Conservation (phyloP, 768 basidiomycete genomes). For the Phallus indusiatus region DNA sequence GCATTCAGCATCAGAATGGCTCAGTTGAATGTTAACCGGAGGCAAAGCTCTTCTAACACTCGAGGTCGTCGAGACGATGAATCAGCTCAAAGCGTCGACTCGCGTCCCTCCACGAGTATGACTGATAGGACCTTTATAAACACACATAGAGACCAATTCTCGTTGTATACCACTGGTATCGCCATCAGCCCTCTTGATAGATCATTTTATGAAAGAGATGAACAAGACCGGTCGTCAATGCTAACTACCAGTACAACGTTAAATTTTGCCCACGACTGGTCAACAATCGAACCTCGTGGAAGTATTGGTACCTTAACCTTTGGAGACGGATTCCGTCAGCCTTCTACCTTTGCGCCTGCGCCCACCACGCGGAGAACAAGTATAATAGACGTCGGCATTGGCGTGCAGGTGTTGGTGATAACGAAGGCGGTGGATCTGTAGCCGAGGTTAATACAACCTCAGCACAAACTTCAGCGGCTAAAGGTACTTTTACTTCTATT, state of each 20-base stretch:
- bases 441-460: too few relatives aligned
- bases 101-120: not conserved
- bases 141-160: not conserved
- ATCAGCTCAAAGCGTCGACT: too few relatives aligned
- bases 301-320: constrained; percentile 46
- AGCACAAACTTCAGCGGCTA: too few relatives aligned
- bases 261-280: constrained; percentile 15
- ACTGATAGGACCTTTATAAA: not conserved
- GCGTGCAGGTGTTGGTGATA: not conserved
- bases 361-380: not conserved
- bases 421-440: too few relatives aligned
- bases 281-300: constrained; percentile 28
- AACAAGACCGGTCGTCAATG: constrained; percentile 57
- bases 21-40: not conserved
- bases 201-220: constrained; percentile 30
- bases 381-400: not conserved
- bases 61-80: not conserved
- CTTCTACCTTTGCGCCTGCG: not conserved
- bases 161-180: constrained; percentile 17
- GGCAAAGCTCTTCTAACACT: not conserved
- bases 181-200: not conserved
- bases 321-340: constrained; percentile 14
- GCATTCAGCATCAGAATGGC: not conserved
- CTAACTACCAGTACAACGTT: constrained; percentile 21
- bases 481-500: too few relatives aligned